Base-by-base conservation (phyloP, 179 eudicot species). In the Silene noctiflora region DNA sequence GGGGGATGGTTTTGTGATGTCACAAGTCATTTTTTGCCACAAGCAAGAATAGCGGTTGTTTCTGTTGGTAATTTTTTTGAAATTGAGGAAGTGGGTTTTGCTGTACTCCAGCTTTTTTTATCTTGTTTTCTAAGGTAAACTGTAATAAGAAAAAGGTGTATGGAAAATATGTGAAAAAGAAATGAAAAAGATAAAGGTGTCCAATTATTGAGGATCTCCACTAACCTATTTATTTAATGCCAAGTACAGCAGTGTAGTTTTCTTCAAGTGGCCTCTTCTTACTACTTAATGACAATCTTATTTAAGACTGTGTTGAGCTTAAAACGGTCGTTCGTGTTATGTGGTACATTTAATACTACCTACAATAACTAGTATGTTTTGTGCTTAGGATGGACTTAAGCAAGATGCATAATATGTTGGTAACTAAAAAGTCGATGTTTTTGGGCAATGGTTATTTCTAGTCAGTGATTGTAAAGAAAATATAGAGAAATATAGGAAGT, bases 371-470 rank as follows among this genome's bases (percentile, higher is more conserved):
- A 42, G 0, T 8, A 42, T 42, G 46, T 42, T 42, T 35, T 42
- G 1, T 3, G 46, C 5, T 78, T 5, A 84, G 79, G 74, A 81
- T 80, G 87, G 4, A 61, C 80, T 69, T 84, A 76, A 79, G 51
- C 51, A 44, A 44, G 51, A 44, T 44, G 51, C 51, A 44, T 44
- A 44, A 11, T 11, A 44, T 44, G 1, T 44, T 44, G 3, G 35
- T 31, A 44, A 10, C 13, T 44, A 44, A 0, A 7, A 42, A 10
- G 51, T 44, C 1, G 7, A 44, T 44, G 51, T 42, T 42, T 42
- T 9, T 42, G 46, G 46, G 46, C 46, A 42, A 44, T 31, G 75
- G 33, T 29, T 56, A 6, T 71, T 71, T 6, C 17, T 5, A 20
- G 58, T 42, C 51, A 72, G 75, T 72, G 62, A 6, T 53, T 42